Conservation (phyloP, 2,329 filamentous ascomycete genomes). For the Epichloe glyceriae region DNA sequence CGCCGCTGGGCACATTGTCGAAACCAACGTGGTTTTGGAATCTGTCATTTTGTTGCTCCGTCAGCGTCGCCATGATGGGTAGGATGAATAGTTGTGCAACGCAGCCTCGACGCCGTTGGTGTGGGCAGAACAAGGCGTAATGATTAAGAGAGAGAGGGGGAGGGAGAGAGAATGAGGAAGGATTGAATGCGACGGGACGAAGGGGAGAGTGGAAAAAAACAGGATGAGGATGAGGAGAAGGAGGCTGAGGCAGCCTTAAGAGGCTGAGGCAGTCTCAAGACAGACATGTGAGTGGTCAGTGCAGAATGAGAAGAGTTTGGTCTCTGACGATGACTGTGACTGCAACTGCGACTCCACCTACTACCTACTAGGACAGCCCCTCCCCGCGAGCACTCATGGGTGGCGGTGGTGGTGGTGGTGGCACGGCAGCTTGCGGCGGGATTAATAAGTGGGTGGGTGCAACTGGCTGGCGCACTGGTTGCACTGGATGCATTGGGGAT, state of each 20-base stretch:
- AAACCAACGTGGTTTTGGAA: conserved; percentile 48
- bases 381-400: too few relatives aligned
- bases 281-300: neutral
- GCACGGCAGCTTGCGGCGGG: too few relatives aligned
- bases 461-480: too few relatives aligned
- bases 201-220: neutral
- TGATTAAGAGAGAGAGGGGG: neutral
- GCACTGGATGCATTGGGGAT: too few relatives aligned
- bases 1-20: conserved; percentile 45
- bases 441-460: too few relatives aligned
- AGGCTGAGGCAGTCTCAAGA: neutral
- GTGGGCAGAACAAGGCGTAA: neutral
- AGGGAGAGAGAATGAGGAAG: neutral
- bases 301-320: neutral
- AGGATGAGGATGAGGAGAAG: neutral
- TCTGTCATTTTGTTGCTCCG: conserved; percentile 29
- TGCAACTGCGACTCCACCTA: neutral
- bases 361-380: neutral
- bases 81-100: neutral
- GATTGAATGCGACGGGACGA: neutral
- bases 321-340: neutral
- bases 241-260: neutral
- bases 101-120: neutral
- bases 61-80: conserved; percentile 31
- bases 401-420: too few relatives aligned